Conservation (phyloP, 768 basidiomycete species). For the Scleroderma bovista region DNA sequence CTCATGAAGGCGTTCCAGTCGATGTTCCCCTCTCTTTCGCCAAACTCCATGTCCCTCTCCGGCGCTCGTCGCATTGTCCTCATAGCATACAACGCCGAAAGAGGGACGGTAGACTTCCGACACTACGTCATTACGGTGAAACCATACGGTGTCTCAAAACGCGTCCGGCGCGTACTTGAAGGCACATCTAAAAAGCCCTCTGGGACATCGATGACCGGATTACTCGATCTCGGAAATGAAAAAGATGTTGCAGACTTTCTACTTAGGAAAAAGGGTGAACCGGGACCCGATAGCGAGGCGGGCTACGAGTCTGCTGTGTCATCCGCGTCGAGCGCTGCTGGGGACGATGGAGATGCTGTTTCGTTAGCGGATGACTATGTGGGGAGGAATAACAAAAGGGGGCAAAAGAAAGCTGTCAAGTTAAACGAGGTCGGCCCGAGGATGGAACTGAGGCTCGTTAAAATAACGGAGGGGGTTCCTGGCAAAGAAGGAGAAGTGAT, state of each 20-base stretch:
- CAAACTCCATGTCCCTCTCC: slow-evolving; percentile 71
- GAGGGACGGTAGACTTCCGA: slow-evolving; percentile 83
- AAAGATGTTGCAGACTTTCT: slow-evolving; percentile 96
- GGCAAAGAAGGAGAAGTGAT: slow-evolving; percentile 92
- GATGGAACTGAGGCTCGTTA: slow-evolving; percentile 88
- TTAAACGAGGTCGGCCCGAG: slow-evolving; percentile 94
- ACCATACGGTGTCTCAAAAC: slow-evolving; percentile 88
- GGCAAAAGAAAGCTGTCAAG: slow-evolving; percentile 83
- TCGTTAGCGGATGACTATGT: slow-evolving; percentile 90
- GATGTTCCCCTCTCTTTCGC: slow-evolving; percentile 89
- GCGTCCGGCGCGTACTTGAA: slow-evolving; percentile 83
- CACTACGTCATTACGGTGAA: slow-evolving; percentile 96
- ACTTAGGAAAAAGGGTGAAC: slow-evolving; percentile 61
- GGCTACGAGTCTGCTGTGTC: slow-evolving; percentile 80
- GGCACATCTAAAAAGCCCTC: slow-evolving; percentile 36
- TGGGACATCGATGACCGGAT: slow-evolving; percentile 25
- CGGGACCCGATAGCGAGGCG: slow-evolving; percentile 49
- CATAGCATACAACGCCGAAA: slow-evolving; percentile 82
- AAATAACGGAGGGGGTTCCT: slow-evolving; percentile 90
- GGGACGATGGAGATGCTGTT: slow-evolving; percentile 76
- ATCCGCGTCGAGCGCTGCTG: slow-evolving; percentile 77
- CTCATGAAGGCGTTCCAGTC: slow-evolving; percentile 96
- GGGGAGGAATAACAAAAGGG: slow-evolving; percentile 89
- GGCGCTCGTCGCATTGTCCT: slow-evolving; percentile 93
- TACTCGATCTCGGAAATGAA: slow-evolving; percentile 83